Evolutionary conservation across 768 basidiomycete species (phyloP).

Genomic region (Melanogaster broomeanus): DNA sequence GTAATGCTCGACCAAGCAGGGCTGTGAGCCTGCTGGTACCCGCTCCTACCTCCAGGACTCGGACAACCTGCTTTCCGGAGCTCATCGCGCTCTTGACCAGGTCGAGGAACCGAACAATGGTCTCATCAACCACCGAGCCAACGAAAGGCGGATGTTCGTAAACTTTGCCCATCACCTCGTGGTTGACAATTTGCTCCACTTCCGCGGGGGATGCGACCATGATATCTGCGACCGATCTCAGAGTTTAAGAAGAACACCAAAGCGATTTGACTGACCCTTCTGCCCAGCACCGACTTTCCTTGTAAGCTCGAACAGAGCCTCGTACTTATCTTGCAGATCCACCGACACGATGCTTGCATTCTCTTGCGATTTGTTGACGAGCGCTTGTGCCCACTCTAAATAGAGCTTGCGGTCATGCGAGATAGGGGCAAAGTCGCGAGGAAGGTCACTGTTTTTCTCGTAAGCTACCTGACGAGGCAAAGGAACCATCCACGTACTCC

Average conservation of each 20-base stretch:
- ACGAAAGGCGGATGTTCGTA: conserved; percentile 15
- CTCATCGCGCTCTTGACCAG: conserved; percentile 4
- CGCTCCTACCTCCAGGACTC: conserved; percentile 21
- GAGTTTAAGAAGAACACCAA: background rate
- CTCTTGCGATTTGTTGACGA: too few species aligned
- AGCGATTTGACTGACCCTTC: too few species aligned
- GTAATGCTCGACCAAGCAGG: conserved; percentile 14
- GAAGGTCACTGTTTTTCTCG: background rate
- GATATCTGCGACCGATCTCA: too few species aligned
- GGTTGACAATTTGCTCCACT: background rate
- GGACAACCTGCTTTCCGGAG: conserved; percentile 16
- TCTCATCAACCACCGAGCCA: conserved; percentile 8
- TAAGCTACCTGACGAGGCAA: background rate
- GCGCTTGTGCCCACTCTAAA: background rate
- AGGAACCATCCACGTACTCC: background rate
- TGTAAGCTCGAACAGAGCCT: too few species aligned
- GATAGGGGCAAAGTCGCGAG: background rate
- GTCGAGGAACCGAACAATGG: conserved; percentile 1
- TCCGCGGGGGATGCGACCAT: too few species aligned
- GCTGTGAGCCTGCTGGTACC: conserved; percentile 15
- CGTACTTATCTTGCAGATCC: too few species aligned
- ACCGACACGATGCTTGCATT: too few species aligned
- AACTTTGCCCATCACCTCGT: conserved; percentile 16
- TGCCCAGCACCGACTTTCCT: too few species aligned
- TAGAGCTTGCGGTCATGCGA: background rate